Evolutionary conservation across 2,329 filamentous ascomycete genomes (phyloP).

Genomic region (Colletotrichum sansevieriae): DNA sequence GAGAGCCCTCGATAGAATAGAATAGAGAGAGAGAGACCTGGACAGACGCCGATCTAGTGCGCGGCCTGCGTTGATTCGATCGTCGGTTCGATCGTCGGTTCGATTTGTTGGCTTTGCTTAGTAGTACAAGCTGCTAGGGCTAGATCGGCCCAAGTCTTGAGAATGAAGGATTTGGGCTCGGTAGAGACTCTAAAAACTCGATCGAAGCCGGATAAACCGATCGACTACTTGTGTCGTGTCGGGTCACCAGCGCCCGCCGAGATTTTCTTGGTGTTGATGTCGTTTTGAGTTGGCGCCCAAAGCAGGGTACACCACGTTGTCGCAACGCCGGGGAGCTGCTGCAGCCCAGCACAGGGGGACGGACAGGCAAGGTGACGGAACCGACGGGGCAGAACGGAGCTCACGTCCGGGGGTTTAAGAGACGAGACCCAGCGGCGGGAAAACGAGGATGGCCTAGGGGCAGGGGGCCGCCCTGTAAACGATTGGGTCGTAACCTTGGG

Average conservation of each 20-base stretch:
- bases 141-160: not conserved
- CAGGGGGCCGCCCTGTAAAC: slow-evolving; percentile 13
- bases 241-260: slow-evolving; percentile 15
- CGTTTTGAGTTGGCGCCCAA: slow-evolving; percentile 36
- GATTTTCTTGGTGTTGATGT: slow-evolving; percentile 11
- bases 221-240: slow-evolving; percentile 35
- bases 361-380: slow-evolving; percentile 29
- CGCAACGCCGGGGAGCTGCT: not conserved
- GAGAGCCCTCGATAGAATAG: too few relatives aligned
- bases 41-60: not conserved
- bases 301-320: slow-evolving; percentile 30
- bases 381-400: slow-evolving; percentile 32
- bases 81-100: slow-evolving; percentile 17
- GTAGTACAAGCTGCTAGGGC: not conserved
- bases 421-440: not conserved
- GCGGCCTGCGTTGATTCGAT: slow-evolving; percentile 19
- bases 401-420: slow-evolving; percentile 24
- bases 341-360: slow-evolving; percentile 4
- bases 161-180: not conserved
- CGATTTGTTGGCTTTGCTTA: slow-evolving; percentile 16
- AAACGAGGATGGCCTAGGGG: not conserved
- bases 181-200: not conserved
- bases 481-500: not conserved
- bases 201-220: not conserved
- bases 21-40: too few relatives aligned